Conservation (phyloP, 768 basidiomycete genomes). For the Cystofilobasidium bisporidii region DNA sequence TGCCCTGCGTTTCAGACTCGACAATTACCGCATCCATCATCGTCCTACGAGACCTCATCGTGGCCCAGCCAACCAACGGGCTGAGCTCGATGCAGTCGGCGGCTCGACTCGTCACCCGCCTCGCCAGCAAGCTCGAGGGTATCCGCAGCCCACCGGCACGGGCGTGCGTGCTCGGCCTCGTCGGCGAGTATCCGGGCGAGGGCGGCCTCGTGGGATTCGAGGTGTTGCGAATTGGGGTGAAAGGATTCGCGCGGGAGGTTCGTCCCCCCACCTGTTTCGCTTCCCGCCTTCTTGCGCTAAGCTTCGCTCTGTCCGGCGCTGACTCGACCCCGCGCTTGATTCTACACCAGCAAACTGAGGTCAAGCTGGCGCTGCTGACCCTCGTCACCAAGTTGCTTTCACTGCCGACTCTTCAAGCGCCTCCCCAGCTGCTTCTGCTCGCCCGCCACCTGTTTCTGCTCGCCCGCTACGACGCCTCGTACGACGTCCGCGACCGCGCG, state of each 20-base stretch:
- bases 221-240: conserved; percentile 67
- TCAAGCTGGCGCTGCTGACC: conserved; percentile 46
- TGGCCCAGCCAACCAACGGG: conserved; percentile 42
- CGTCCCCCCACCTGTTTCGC: no score
- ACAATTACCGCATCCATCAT: conserved; percentile 72
- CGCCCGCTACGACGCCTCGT: conserved; percentile 77
- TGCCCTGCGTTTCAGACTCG: conserved; percentile 46
- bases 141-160: conserved; percentile 70
- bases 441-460: conserved; percentile 62
- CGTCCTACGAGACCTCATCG: conserved; percentile 74
- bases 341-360: conserved; percentile 12
- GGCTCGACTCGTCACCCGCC: conserved; percentile 60
- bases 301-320: no score
- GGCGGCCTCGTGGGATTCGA: conserved; percentile 48
- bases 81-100: conserved; percentile 39
- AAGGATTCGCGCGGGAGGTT: conserved; percentile 57
- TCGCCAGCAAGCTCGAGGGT: conserved; percentile 67
- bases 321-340: no score
- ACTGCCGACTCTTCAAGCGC: conserved; percentile 42
- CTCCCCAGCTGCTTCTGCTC: conserved; percentile 33
- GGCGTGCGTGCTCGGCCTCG: conserved; percentile 84
- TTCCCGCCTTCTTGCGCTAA: no score
- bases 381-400: conserved; percentile 72
- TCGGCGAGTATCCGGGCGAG: conserved; percentile 67
- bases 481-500: conserved; percentile 82